Percentiles rank a stretch among this genome's conserved stretches.
phyloP scores from a whole-genome alignment of 2,329 filamentous ascomycete species.

The Escovopsis sp. region DNA sequence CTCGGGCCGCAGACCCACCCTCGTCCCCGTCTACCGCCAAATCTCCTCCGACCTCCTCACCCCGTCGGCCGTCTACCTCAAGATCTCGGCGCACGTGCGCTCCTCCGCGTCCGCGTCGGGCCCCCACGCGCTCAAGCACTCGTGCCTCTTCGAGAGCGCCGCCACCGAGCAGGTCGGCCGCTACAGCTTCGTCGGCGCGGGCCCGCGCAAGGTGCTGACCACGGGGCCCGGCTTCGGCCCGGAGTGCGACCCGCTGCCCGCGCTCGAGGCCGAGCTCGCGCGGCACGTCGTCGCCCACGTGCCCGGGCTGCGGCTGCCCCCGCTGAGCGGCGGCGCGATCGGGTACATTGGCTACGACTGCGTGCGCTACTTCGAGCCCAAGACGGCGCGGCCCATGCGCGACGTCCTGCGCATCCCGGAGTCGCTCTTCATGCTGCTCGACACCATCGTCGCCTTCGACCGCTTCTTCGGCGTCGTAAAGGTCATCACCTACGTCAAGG shows the following conservation, averaged over 20 bases:
- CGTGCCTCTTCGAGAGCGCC: slow-evolving; percentile 92
- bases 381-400: slow-evolving; percentile 77
- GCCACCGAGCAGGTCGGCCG: slow-evolving; percentile 86
- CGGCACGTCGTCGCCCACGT: slow-evolving; percentile 69
- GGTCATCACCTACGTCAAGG: slow-evolving; percentile 77
- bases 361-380: slow-evolving; percentile 93
- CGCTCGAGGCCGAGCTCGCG: slow-evolving; percentile 66
- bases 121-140: slow-evolving; percentile 47
- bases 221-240: slow-evolving; percentile 80
- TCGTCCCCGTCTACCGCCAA: slow-evolving; percentile 69
- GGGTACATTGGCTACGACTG: slow-evolving; percentile 98
- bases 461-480: slow-evolving; percentile 88
- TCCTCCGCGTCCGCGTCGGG: slow-evolving; percentile 14
- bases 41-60: slow-evolving; percentile 89
- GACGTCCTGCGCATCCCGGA: slow-evolving; percentile 84
- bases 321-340: slow-evolving; percentile 80
- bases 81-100: slow-evolving; percentile 58
- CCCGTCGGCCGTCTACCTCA: slow-evolving; percentile 88
- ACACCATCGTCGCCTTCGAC: slow-evolving; percentile 88
- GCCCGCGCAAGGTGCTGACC: slow-evolving; percentile 64
- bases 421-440: slow-evolving; percentile 91
- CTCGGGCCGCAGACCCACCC: slow-evolving; percentile 37
- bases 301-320: slow-evolving; percentile 68
- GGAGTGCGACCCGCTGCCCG: slow-evolving; percentile 69
- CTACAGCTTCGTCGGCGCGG: slow-evolving; percentile 88